Conservation (phyloP, 208 protist species). For the Crithidia bombi region DNA sequence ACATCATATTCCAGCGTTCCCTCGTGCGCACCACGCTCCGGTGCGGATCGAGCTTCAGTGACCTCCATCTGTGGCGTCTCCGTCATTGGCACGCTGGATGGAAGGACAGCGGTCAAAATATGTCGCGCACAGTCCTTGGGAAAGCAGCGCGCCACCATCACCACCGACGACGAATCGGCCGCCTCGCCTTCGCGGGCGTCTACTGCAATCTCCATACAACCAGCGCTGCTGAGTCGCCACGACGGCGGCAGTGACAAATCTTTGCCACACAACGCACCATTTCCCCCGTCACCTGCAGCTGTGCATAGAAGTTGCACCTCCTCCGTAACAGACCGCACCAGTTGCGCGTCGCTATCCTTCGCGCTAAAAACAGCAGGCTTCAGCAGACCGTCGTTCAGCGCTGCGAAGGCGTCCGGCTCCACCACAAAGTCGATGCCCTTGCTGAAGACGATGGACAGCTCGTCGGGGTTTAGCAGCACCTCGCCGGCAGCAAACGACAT, state of each 20-base stretch:
- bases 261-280: not conserved
- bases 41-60: too few relatives aligned
- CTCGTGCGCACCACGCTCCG: too few relatives aligned
- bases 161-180: not conserved
- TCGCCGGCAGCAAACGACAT: slow-evolving; percentile 54
- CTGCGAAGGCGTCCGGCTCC: slow-evolving; percentile 49
- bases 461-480: slow-evolving; percentile 36
- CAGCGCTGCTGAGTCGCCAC: not conserved
- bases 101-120: slow-evolving; percentile 10
- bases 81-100: not conserved
- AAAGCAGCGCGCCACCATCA: slow-evolving; percentile 5
- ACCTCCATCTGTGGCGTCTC: too few relatives aligned
- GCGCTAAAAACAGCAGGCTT: slow-evolving; percentile 34
- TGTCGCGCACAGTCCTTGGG: slow-evolving; percentile 17
- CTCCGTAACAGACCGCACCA: not conserved
- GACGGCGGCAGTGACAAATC: not conserved
- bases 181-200: not conserved
- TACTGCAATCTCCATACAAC: not conserved
- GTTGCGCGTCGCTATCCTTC: not conserved
- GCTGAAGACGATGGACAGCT: slow-evolving; percentile 43
- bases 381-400: slow-evolving; percentile 57
- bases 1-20: too few relatives aligned
- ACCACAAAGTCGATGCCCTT: slow-evolving; percentile 50
- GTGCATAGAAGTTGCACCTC: slow-evolving; percentile 9
- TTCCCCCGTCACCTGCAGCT: not conserved